Percentiles rank a stretch among this genome's conserved stretches.
Evolutionary conservation across 2,329 filamentous ascomycete genomes (phyloP).

Genomic region (Colletotrichum gloeosporioides): DNA sequence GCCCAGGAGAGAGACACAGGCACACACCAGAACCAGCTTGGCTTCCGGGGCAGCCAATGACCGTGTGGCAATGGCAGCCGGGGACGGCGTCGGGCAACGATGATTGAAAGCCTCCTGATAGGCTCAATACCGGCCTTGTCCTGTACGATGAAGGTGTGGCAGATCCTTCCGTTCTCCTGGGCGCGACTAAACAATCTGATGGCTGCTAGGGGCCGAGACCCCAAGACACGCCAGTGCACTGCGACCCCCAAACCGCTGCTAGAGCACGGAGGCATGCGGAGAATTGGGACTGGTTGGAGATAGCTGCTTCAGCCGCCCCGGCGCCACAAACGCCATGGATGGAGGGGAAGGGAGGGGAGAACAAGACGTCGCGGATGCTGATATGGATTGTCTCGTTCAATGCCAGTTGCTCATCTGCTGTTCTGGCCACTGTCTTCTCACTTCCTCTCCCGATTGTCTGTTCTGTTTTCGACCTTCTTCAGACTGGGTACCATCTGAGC

Average conservation of each 20-base stretch:
- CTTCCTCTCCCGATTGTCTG: neutral
- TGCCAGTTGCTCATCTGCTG: neutral
- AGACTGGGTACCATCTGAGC: neutral
- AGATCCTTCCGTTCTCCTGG: conserved; percentile 14
- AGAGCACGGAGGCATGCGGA: neutral
- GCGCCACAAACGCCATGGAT: conserved; percentile 9
- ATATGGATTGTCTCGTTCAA: neutral
- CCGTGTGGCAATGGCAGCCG: neutral
- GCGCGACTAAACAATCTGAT: neutral
- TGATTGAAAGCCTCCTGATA: conserved; percentile 1
- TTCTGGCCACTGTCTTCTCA: neutral
- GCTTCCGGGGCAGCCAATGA: neutral
- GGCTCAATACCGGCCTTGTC: conserved; percentile 3
- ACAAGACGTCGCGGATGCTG: neutral
- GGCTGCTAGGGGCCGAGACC: conserved; percentile 8
- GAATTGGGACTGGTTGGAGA: conserved; percentile 14
- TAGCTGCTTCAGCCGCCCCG: conserved; percentile 13
- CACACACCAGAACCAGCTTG: neutral
- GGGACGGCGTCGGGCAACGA: neutral
- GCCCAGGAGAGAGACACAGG: neutral
- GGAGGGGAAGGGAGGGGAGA: neutral
- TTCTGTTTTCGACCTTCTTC: neutral
- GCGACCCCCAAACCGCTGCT: neutral
- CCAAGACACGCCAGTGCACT: conserved; percentile 7
- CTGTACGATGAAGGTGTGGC: neutral